These are phyloP conservation scores for Penium margaritaceum DNA, from an alignment of 139 green algal species.

Conservation along the genomic window DNA sequence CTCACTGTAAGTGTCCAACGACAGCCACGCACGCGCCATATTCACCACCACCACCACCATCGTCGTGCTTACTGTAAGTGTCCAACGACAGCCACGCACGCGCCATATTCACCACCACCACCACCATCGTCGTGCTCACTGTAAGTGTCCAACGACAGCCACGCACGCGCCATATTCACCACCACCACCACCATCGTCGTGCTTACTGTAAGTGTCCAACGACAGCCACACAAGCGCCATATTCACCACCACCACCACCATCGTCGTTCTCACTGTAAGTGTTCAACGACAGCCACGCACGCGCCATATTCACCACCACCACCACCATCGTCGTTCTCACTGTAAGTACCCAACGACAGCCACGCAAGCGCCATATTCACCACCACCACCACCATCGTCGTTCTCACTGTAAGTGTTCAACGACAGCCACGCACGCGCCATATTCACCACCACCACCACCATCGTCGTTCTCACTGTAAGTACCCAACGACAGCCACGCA, in stretches of 20 bases:
- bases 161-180: conserved; percentile 22
- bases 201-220: conserved; percentile 14
- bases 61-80: not conserved
- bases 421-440: conserved; percentile 17
- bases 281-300: not conserved
- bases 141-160: conserved; percentile 13
- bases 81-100: not conserved
- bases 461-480: conserved; percentile 39
- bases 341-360: conserved; percentile 5
- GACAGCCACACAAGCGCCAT: not conserved
- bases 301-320: not conserved
- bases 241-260: not conserved
- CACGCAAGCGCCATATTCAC: not conserved
- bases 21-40: not conserved
- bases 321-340: conserved; percentile 32
- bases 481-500: not conserved
- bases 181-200: conserved; percentile 21
- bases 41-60: not conserved
- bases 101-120: not conserved
- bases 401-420: conserved; percentile 10
- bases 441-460: conserved; percentile 29
- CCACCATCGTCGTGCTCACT: conserved; percentile 17
- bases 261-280: not conserved
- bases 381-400: not conserved
- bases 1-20: conserved; percentile 20